These are phyloP conservation scores for Filobasidium wieringae DNA, from an alignment of 768 basidiomycete species.

Conservation along the genomic window DNA sequence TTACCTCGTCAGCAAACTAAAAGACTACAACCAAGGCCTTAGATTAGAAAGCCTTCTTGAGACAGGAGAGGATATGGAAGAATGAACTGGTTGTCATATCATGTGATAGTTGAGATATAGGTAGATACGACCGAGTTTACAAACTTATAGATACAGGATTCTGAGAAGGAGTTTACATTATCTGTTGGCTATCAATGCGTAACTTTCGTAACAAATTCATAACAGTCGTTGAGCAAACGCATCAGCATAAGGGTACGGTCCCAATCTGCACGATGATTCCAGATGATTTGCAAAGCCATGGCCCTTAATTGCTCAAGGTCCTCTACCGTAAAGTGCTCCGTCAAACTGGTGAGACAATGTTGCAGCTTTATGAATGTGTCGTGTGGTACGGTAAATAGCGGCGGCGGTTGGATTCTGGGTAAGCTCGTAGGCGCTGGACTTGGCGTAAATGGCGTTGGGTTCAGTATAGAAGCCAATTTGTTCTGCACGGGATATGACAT, in stretches of 20 bases:
- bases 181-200: too few relatives aligned
- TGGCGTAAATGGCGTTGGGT: too few relatives aligned
- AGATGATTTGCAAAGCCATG: constrained; percentile 63
- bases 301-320: constrained; percentile 90
- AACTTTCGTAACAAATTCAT: too few relatives aligned
- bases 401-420: constrained; percentile 43
- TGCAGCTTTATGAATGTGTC: constrained; percentile 46
- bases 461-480: too few relatives aligned
- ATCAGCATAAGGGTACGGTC: constrained; percentile 45
- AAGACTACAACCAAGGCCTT: constrained; percentile 29
- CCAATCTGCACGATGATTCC: constrained; percentile 74
- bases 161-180: too few relatives aligned
- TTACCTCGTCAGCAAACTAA: constrained; percentile 33
- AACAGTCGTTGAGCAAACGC: too few relatives aligned
- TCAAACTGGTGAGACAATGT: constrained; percentile 46
- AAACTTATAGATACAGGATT: too few relatives aligned
- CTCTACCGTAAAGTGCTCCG: constrained; percentile 60
- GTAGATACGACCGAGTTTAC: too few relatives aligned
- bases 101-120: too few relatives aligned
- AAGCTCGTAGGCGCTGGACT: too few relatives aligned
- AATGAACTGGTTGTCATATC: too few relatives aligned
- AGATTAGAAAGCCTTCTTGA: constrained; percentile 37
- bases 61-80: constrained; percentile 35
- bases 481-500: too few relatives aligned
- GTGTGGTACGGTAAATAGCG: constrained; percentile 53